These are phyloP conservation scores for Cryphonectria radicalis DNA, from an alignment of 2,329 filamentous ascomycete species.

Conservation along the genomic window DNA sequence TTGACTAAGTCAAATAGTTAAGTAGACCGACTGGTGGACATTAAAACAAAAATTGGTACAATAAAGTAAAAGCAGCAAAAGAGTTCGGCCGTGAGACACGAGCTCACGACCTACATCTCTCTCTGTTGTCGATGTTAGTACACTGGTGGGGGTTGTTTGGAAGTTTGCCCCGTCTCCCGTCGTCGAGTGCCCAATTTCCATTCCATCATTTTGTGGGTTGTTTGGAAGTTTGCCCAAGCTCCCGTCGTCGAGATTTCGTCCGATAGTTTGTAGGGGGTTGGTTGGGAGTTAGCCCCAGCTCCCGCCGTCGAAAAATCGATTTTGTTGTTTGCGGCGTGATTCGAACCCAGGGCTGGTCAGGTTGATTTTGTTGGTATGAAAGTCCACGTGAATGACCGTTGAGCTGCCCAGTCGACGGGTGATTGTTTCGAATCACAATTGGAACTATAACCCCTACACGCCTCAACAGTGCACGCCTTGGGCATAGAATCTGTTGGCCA, in stretches of 20 bases:
- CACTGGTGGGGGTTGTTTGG: not conserved
- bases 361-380: not conserved
- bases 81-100: not conserved
- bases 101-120: not conserved
- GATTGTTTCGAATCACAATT: not conserved
- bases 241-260: not conserved
- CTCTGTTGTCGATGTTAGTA: not conserved
- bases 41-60: not conserved
- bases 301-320: not conserved
- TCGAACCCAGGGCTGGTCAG: not conserved
- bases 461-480: not conserved
- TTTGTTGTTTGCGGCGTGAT: not conserved
- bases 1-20: not conserved
- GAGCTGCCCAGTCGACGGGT: not conserved
- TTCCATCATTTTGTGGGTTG: not conserved
- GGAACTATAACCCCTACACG: not conserved
- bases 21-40: not conserved
- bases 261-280: not conserved
- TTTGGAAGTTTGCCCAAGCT: not conserved
- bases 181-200: not conserved
- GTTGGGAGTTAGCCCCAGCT: not conserved
- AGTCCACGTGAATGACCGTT: not conserved
- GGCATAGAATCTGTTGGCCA: not conserved
- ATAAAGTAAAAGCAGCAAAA: not conserved
- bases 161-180: not conserved